Evolutionary conservation across 345 rosid species (phyloP).

Genomic region (Physaria fendleri): DNA sequence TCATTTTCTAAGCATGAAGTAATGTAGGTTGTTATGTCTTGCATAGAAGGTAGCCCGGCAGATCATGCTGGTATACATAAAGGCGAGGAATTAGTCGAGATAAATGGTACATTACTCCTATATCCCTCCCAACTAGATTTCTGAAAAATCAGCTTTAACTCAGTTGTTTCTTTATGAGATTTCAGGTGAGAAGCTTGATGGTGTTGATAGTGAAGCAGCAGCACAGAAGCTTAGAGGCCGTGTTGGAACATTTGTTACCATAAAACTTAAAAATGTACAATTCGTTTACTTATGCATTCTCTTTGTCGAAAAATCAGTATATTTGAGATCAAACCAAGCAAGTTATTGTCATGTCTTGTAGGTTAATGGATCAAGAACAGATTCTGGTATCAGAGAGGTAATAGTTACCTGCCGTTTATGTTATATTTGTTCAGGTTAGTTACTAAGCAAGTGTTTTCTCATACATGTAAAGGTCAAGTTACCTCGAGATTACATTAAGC

Average conservation of each 20-base stretch:
- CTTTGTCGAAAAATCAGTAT: not conserved
- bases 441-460: not conserved
- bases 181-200: conserved; percentile 69
- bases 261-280: conserved; percentile 56
- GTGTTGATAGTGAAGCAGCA: conserved; percentile 67
- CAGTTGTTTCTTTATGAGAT: conserved; percentile 1
- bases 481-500: conserved; percentile 67
- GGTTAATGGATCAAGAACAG: conserved; percentile 37
- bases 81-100: conserved; percentile 84
- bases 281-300: not conserved
- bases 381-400: conserved; percentile 61
- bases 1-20: not conserved
- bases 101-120: conserved; percentile 52
- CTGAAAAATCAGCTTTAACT: not conserved
- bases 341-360: conserved; percentile 25
- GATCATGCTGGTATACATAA: conserved; percentile 83
- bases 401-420: not conserved
- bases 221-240: conserved; percentile 84
- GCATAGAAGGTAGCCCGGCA: conserved; percentile 80
- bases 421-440: not conserved
- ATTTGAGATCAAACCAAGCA: not conserved
- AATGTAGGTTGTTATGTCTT: conserved; percentile 75
- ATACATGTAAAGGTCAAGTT: conserved; percentile 51
- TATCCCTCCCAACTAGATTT: not conserved
- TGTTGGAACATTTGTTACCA: conserved; percentile 69